Conservation (phyloP, 352 stramenopile species). For the Phytophthora kernoviae region DNA sequence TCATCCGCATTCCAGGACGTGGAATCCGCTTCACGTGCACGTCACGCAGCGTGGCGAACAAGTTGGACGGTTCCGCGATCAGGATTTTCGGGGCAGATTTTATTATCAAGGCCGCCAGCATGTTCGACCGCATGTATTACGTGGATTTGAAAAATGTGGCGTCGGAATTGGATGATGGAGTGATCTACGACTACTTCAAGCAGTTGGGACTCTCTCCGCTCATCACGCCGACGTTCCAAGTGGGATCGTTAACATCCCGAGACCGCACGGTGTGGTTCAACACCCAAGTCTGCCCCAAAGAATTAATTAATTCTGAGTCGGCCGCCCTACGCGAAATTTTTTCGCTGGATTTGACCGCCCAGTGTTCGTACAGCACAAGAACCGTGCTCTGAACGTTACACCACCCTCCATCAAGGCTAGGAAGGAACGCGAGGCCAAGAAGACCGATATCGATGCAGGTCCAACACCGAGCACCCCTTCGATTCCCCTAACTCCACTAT, state of each 20-base stretch:
- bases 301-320: not conserved
- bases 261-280: conserved; percentile 10
- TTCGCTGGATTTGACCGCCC: conserved; percentile 3
- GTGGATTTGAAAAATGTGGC: conserved; percentile 6
- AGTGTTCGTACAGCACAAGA: conserved; percentile 16
- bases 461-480: too few species aligned
- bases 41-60: too few species aligned
- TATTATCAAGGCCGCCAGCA: conserved; percentile 9
- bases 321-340: conserved; percentile 3
- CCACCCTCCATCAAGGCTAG: conserved; percentile 6
- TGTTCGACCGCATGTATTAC: conserved; percentile 11
- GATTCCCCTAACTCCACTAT: too few species aligned
- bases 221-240: conserved; percentile 9
- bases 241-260: conserved; percentile 5
- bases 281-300: not conserved
- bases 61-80: too few species aligned
- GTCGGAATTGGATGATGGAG: not conserved
- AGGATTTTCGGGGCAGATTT: not conserved
- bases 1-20: too few species aligned
- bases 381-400: conserved; percentile 1
- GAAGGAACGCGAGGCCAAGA: not conserved
- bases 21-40: too few species aligned
- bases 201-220: conserved; percentile 4
- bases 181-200: too few species aligned
- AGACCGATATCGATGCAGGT: too few species aligned